phyloP scores from a whole-genome alignment of 306 rosid genomes.

The Pyrus pyrifolia region DNA sequence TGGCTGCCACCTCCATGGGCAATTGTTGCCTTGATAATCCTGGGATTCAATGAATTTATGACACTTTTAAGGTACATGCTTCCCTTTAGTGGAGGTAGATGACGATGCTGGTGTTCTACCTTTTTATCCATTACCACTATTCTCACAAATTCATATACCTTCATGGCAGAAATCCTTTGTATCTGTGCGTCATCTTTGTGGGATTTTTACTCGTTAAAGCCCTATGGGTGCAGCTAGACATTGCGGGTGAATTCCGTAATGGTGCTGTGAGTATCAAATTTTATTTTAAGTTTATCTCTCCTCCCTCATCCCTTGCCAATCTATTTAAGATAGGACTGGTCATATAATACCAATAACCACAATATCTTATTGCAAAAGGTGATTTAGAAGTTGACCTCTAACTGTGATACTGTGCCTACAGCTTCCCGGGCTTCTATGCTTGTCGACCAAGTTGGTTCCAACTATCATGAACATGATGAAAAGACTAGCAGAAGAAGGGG shows the following conservation, averaged over 20 bases:
- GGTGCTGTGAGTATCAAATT: conserved; percentile 65
- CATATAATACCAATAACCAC: background rate
- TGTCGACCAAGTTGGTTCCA: conserved; percentile 73
- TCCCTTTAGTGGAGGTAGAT: conserved; percentile 4
- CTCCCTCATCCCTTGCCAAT: background rate
- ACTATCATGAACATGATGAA: conserved; percentile 66
- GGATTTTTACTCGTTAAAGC: conserved; percentile 69
- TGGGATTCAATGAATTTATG: conserved; percentile 97
- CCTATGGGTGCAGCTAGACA: conserved; percentile 85
- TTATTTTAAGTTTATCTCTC: background rate
- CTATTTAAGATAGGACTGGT: background rate
- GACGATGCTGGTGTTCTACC: background rate
- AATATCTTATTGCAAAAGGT: background rate
- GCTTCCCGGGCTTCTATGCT: conserved; percentile 83
- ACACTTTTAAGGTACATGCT: conserved; percentile 66
- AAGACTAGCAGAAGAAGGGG: conserved; percentile 82
- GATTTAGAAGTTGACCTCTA: conserved; percentile 1
- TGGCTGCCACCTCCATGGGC: conserved; percentile 99
- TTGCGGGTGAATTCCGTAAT: conserved; percentile 64
- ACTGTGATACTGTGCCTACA: conserved; percentile 25
- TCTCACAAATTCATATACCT: conserved; percentile 22
- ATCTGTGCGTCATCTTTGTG: conserved; percentile 64
- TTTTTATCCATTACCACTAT: background rate
- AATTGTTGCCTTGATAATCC: conserved; percentile 63
- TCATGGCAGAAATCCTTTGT: conserved; percentile 84